Percentiles rank a stretch among this genome's conserved stretches.
Evolutionary conservation across 2,329 filamentous ascomycete species (phyloP).

Genomic region (Thielaviopsis punctulata): DNA sequence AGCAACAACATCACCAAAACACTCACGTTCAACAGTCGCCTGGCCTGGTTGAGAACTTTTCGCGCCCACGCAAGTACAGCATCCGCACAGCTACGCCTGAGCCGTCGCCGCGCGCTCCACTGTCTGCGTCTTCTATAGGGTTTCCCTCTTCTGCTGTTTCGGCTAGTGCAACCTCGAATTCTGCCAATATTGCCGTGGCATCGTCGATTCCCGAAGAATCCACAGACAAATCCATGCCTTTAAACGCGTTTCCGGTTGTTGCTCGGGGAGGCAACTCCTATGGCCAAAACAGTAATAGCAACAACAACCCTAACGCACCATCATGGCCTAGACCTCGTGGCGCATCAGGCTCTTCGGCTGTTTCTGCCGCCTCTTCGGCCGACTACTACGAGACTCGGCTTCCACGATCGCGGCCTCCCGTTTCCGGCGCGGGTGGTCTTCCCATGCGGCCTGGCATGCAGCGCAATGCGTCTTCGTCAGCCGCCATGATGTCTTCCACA

Average conservation of each 20-base stretch:
- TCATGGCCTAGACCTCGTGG: constrained; percentile 10
- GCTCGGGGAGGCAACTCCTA: no score
- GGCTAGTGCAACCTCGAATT: neutral
- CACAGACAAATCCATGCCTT: neutral
- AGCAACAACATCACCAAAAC: neutral
- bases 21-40: neutral
- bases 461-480: neutral
- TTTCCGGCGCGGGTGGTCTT: neutral
- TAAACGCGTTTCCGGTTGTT: neutral
- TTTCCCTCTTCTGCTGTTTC: neutral
- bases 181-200: neutral
- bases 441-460: neutral
- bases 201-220: neutral
- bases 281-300: neutral
- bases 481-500: neutral
- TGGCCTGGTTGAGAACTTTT: constrained; percentile 35
- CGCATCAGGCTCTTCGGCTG: constrained; percentile 28
- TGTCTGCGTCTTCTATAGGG: neutral
- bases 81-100: constrained; percentile 18
- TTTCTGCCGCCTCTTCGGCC: constrained; percentile 22
- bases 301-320: no score
- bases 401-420: constrained; percentile 13
- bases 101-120: constrained; percentile 7
- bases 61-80: constrained; percentile 38
- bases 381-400: constrained; percentile 23